Conservation (phyloP, 2,329 filamentous ascomycete genomes). For the Helotiales sp. region DNA sequence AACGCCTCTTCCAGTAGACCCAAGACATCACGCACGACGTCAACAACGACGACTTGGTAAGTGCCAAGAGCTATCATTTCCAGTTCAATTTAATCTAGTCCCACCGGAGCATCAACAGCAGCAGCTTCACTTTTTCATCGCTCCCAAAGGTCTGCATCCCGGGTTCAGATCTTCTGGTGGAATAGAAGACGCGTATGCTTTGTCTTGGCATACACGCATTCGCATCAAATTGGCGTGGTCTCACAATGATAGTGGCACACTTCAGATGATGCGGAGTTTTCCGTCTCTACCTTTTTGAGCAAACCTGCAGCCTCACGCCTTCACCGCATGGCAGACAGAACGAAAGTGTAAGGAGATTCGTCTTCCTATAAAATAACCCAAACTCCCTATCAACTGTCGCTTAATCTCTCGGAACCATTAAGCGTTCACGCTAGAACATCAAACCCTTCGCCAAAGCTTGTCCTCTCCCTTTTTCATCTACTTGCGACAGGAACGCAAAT, state of each 20-base stretch:
- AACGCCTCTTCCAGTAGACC: background rate
- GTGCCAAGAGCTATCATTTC: background rate
- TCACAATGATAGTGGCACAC: too few species aligned
- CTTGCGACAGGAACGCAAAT: background rate
- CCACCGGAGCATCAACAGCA: too few species aligned
- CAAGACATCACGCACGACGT: background rate
- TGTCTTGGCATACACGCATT: background rate
- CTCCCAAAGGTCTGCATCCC: too few species aligned
- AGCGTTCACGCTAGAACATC: background rate
- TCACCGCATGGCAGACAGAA: too few species aligned
- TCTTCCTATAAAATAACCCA: too few species aligned
- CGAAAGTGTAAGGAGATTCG: too few species aligned
- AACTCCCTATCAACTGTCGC: too few species aligned
- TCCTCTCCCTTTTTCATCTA: background rate
- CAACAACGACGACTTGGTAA: background rate
- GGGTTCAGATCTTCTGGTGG: background rate
- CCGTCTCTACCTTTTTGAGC: too few species aligned
- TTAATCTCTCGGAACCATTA: too few species aligned
- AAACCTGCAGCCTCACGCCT: background rate
- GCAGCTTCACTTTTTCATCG: too few species aligned
- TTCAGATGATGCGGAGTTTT: too few species aligned
- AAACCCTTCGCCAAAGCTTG: constrained; percentile 1
- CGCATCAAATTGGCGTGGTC: too few species aligned
- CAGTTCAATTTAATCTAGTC: background rate
- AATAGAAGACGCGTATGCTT: background rate